Evolutionary conservation across 352 stramenopile genomes (phyloP).

Genomic region (Pythium biforme): DNA sequence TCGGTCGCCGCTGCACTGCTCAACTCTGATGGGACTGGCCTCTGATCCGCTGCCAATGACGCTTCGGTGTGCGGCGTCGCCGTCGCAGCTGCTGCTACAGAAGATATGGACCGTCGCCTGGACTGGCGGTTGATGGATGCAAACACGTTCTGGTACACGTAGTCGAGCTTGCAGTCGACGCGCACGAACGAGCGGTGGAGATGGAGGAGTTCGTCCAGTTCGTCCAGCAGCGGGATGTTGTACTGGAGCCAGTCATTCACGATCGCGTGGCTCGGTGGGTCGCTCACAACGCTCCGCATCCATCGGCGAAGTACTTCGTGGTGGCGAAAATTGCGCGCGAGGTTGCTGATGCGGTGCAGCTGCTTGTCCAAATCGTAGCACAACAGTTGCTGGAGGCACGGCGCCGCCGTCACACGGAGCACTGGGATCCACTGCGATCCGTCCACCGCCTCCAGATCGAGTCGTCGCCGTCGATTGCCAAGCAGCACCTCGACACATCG

Average conservation of each 20-base stretch:
- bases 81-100: background rate
- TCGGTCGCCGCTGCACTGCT: too few relatives aligned
- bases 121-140: conserved; percentile 20
- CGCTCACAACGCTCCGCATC: conserved; percentile 39
- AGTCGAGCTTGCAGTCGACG: conserved; percentile 67
- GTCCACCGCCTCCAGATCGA: conserved; percentile 49
- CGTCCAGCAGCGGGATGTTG: conserved; percentile 44
- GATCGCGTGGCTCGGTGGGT: conserved; percentile 54
- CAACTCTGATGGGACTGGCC: too few relatives aligned
- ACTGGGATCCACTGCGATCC: conserved; percentile 48
- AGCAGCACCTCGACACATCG: conserved; percentile 45
- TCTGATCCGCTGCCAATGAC: too few relatives aligned
- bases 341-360: conserved; percentile 49
- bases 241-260: conserved; percentile 69
- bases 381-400: conserved; percentile 49
- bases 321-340: conserved; percentile 43
- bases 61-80: too few relatives aligned
- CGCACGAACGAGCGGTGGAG: conserved; percentile 53
- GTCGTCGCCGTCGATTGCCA: conserved; percentile 21
- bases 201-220: conserved; percentile 50
- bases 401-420: conserved; percentile 29
- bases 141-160: conserved; percentile 42
- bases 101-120: background rate
- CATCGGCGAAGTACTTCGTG: conserved; percentile 47
- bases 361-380: conserved; percentile 59